phyloP scores from a whole-genome alignment of 2,329 filamentous ascomycete genomes.

The Colletotrichum sp. region DNA sequence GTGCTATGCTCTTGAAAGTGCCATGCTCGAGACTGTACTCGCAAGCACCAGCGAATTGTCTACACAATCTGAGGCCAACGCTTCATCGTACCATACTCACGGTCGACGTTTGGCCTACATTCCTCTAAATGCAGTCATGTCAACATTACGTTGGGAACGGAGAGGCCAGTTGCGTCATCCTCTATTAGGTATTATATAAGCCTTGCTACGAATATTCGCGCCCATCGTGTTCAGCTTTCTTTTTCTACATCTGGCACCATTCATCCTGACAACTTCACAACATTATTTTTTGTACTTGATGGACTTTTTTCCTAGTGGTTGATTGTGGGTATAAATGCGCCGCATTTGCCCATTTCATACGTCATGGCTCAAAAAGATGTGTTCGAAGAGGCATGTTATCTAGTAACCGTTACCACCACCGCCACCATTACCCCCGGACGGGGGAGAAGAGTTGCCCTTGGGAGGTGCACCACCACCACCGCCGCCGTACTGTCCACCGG shows the following conservation, averaged over 20 bases:
- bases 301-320: fast-evolving
- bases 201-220: not conserved
- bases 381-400: not conserved
- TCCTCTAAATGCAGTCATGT: not conserved
- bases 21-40: not conserved
- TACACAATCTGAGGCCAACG: not conserved
- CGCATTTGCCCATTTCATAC: not conserved
- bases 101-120: fast-evolving
- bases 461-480: not conserved
- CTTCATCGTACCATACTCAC: fast-evolving
- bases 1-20: too few species aligned
- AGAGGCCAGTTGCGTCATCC: not conserved
- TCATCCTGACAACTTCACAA: not conserved
- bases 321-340: not conserved
- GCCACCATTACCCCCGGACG: not conserved
- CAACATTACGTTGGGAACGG: not conserved
- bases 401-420: not conserved
- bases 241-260: not conserved
- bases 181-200: not conserved
- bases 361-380: not conserved
- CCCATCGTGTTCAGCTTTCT: not conserved
- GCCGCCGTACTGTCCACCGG: not conserved
- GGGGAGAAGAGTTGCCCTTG: not conserved
- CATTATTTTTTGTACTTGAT: fast-evolving
- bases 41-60: not conserved